Evolutionary conservation across 2,329 filamentous ascomycete species (phyloP).

Genomic region (Colletotrichum sp.): DNA sequence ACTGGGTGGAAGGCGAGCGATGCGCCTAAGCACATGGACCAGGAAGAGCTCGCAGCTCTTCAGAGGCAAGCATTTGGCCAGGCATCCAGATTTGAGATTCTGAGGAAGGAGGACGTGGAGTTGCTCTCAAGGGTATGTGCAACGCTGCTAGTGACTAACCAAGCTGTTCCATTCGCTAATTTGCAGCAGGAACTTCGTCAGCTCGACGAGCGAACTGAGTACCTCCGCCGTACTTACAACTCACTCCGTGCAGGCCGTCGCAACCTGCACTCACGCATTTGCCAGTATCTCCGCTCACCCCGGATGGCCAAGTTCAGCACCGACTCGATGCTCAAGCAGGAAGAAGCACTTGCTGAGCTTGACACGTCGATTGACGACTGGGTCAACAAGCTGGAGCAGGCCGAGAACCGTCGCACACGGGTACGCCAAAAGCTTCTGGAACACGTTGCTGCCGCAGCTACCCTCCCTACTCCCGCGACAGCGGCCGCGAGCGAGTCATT

Average conservation of each 20-base stretch:
- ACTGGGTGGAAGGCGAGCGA: conserved; percentile 60
- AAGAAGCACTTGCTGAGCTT: conserved; percentile 78
- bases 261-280: conserved; percentile 78
- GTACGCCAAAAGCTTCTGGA: conserved; percentile 82
- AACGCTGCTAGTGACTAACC: conserved; percentile 21
- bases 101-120: conserved; percentile 67
- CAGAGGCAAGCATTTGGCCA: conserved; percentile 68
- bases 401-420: conserved; percentile 76
- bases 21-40: conserved; percentile 52
- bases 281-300: conserved; percentile 76
- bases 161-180: neutral
- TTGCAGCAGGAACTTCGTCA: conserved; percentile 69
- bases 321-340: conserved; percentile 79
- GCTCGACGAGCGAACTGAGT: conserved; percentile 80
- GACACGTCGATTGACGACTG: conserved; percentile 82
- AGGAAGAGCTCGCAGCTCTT: conserved; percentile 54
- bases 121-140: conserved; percentile 62
- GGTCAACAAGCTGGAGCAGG: conserved; percentile 79
- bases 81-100: conserved; percentile 68
- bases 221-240: conserved; percentile 77
- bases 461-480: conserved; percentile 44
- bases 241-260: conserved; percentile 77
- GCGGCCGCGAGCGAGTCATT: conserved; percentile 43
- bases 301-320: conserved; percentile 74
- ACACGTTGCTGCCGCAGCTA: conserved; percentile 76